Evolutionary conservation across 2,329 filamentous ascomycete species (phyloP), one percentile per base, ranked within the genome.

Genomic region (Diplodia sapinea): DNA sequence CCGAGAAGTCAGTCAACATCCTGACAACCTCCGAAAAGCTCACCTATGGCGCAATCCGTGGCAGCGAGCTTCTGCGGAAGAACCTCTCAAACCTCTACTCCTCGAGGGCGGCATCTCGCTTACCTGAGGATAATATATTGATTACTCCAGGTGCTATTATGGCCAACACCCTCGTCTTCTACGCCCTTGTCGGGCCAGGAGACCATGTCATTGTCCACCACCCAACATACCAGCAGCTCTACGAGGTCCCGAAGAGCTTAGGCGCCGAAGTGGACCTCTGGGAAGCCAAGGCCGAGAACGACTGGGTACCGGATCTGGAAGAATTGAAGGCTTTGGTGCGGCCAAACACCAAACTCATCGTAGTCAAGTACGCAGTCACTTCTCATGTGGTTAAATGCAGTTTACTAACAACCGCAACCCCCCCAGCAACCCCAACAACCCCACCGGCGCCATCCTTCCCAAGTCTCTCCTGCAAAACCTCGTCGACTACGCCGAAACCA

Each of bases 201-300:
- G 92, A 96, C 74, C 93, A 96, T 82, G 90, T 94, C 56, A 86
- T 96, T 68, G 95, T 91, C 74, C 91, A 95, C 68, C 92, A 93
- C 75, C 93, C 93, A 13, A 94, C 92, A 0, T 96, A 95, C 73
- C 91, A 95, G 76, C 92, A 95, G 73, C 84, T 96, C 1, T 95
- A 94, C 74, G 83, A 88, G 11, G 86, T 96, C 0, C 92, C 93
- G 0, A 83, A 84, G 71, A 90, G 88, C 47, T 80, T 96, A 5
- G 92, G 93, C 0, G 92, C 91, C 0, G 87, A 92, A 68, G 90
- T 96, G 17, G 88, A 88, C 51, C 77, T 94, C 12, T 96, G 93
- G 93, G 88, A 86, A 74, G 83, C 92, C 9, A 85, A 84, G 59
- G 83, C 86, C 49, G 82, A 87, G 26, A 85, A 91, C 59, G 83